phyloP scores from a whole-genome alignment of 1,284 basidiomycete genomes.

The Apiotrichum laibachii region DNA sequence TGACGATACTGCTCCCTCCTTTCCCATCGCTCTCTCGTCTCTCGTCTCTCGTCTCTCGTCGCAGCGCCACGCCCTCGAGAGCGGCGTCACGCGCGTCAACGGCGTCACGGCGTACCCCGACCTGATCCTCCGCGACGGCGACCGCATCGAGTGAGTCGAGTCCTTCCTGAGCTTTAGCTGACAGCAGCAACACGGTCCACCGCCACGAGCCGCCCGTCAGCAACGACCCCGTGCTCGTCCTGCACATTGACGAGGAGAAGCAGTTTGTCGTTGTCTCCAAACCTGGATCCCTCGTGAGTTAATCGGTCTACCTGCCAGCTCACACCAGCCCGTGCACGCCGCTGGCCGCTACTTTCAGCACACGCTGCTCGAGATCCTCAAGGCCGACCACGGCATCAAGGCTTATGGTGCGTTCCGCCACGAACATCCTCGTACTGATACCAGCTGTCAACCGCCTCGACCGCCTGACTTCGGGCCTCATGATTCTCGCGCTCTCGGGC shows the following conservation, averaged over 20 bases:
- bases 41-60: background rate
- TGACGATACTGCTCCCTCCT: too few species aligned
- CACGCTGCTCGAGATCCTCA: constrained; percentile 81
- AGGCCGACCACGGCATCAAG: constrained; percentile 79
- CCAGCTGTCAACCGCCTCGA: constrained; percentile 94
- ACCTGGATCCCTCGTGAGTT: constrained; percentile 83
- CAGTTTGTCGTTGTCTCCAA: constrained; percentile 91
- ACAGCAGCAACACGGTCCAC: constrained; percentile 82
- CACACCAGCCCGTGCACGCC: constrained; percentile 74
- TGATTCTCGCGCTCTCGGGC: constrained; percentile 84
- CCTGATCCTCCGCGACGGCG: constrained; percentile 79
- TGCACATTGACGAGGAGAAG: constrained; percentile 71
- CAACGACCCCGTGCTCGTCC: constrained; percentile 75
- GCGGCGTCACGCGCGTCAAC: constrained; percentile 93
- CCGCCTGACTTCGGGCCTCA: constrained; percentile 89
- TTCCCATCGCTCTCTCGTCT: background rate
- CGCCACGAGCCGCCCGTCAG: constrained; percentile 95
- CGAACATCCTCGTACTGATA: constrained; percentile 2
- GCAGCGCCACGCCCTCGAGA: constrained; percentile 85
- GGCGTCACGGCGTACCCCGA: constrained; percentile 75
- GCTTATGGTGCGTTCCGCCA: constrained; percentile 53
- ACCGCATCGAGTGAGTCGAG: constrained; percentile 76
- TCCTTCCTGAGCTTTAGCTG: background rate
- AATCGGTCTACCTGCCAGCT: background rate
- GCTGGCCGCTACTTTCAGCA: constrained; percentile 84